phyloP scores from a whole-genome alignment of 805 yeast species.

The Candida endomychidarum region DNA sequence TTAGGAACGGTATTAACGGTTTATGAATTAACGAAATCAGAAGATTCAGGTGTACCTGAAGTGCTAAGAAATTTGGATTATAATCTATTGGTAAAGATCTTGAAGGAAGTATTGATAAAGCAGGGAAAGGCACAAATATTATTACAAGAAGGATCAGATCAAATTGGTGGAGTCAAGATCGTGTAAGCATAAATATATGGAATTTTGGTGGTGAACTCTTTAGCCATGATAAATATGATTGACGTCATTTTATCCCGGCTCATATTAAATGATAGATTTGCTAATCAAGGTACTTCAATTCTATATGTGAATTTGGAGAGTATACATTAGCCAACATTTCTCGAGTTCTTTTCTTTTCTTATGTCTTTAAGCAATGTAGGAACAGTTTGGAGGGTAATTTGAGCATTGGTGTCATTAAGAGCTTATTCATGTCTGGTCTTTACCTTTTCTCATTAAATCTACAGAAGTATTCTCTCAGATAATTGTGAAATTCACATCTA shows the following conservation, averaged over 20 bases:
- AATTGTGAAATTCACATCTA: too few relatives aligned
- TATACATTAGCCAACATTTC: conserved; percentile 24
- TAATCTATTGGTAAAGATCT: conserved; percentile 49
- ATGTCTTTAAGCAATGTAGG: neutral
- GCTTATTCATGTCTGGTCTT: too few relatives aligned
- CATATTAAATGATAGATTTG: conserved; percentile 5
- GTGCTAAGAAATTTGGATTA: conserved; percentile 66
- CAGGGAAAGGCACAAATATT: conserved; percentile 73
- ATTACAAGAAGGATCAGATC: conserved; percentile 54
- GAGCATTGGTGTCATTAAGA: too few relatives aligned
- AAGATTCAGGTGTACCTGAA: conserved; percentile 53
- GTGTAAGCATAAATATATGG: conserved; percentile 27
- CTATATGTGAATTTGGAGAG: conserved; percentile 15
- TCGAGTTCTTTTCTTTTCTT: neutral
- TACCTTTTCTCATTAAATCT: too few relatives aligned
- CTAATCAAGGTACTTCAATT: conserved; percentile 13
- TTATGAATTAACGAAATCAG: conserved; percentile 71
- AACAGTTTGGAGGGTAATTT: too few relatives aligned
- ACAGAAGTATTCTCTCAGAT: too few relatives aligned
- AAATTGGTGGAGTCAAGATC: conserved; percentile 76
- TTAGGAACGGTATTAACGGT: conserved; percentile 73
- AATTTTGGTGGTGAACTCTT: neutral
- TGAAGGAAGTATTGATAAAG: conserved; percentile 55
- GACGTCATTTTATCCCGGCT: conserved; percentile 11
- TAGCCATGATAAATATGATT: conserved; percentile 9